Evolutionary conservation across 2,329 filamentous ascomycete species (phyloP), one percentile per base, ranked within the genome.

Genomic region (Mollisia scopiformis): DNA sequence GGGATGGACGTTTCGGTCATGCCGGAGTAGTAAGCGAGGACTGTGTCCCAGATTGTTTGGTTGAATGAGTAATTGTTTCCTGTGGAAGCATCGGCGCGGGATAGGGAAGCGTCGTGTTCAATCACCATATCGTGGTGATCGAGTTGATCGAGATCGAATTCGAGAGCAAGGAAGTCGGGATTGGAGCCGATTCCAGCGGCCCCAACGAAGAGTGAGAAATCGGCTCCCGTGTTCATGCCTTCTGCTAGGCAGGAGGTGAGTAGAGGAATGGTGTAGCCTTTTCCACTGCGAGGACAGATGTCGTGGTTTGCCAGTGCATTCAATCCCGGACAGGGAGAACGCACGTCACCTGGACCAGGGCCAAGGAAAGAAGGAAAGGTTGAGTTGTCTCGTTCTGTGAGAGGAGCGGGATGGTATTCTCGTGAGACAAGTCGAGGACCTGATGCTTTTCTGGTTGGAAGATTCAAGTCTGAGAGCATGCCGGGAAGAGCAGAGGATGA

Each of bases 211-310:
- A 66, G 69, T 5, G 69, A 64, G 13, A 71, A 57, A 25, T 73
- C 69, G 1, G 59, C 33, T 19, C 68, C 69, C 27, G 75, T 59
- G 62, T 75, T 76, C 35, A 75, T 53, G 25, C 62, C 66, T 6
- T 65, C 57, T 7, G 30, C 52, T 11, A 62, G 46, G 25, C 56
- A 55, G 8, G 57, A 19, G 33, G 71, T 68, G 14, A 75, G 57
- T 10, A 63, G 46, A 14, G 67, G 67, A 11, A 72, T 51, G 0
- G 71, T 72, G 49, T 74, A 63, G 50, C 69, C 68, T 53, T 68
- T 71, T 53, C 75, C 75, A 54, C 69, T 50, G 37, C 59, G 70
- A 16, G 73, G 73, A 21, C 75, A 55, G 59, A 75, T 56, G n/a
- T 67, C 67, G 57, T 72, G 69, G 57, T 73, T 73, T 10, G 70